Evolutionary conservation across 768 basidiomycete genomes (phyloP), one percentile per base, ranked within the genome.

Genomic region (Rhodotorula graminis): DNA sequence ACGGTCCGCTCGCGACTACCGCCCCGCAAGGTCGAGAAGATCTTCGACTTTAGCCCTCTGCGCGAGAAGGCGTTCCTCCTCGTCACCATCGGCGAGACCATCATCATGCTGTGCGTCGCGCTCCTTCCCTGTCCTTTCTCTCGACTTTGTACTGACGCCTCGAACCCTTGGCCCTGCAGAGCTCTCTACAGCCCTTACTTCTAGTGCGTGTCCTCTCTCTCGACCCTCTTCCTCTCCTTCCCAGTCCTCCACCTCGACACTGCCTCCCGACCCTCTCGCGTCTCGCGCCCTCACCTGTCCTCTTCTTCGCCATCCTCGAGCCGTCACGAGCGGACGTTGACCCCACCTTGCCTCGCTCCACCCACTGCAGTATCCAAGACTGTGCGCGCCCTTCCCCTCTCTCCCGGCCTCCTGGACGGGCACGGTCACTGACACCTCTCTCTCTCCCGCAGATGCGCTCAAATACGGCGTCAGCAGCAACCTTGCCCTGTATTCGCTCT

Each of bases 1-100:
- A 72, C 84, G 58, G 82, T 85, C 80, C 79, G 80, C 56, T 80
- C 84, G 16, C 82, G 83, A n/a, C 58, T 82, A 0, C 78, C 81
- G 0, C 82, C 84, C 9, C 65, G 57, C 27, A 80, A 81, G 70
- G 80, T 55, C 18, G 50, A 53, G 3, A 53, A 67, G 42, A 65
- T 77, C 40, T 64, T 79, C 63, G 76, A 77, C 50, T 68, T 76
- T 21, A 33, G 60, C 8, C 67, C 71, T 15, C 64, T 76, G 50
- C 72, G 64, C 53, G 75, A 77, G 47, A 53, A 52, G 10, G 62
- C 62, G 12, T 77, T 73, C 56, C 47, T 69, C 27, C 50, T 75
- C 27, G 64, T 73, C 47, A 59, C 62, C 0, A 64, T 78, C 3
- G 86, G 84, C 19, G 73, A 81, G 37, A 76, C 82, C 49, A 80